Evolutionary conservation across 1,139 yeast species (phyloP).

Genomic region (Suhomyces panamericanus): DNA sequence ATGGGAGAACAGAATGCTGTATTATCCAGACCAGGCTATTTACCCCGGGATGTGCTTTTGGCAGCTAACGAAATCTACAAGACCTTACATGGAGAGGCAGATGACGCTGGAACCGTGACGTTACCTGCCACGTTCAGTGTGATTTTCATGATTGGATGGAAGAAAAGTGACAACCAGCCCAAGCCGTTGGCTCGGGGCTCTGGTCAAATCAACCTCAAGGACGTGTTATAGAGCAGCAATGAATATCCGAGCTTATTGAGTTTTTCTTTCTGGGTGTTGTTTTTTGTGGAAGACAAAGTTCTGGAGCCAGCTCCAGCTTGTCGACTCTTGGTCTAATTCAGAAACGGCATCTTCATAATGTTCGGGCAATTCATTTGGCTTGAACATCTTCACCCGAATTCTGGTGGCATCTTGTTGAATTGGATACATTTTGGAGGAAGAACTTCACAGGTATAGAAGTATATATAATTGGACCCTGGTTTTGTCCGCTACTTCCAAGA

Average conservation of each 20-base stretch:
- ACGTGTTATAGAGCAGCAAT: conserved; percentile 37
- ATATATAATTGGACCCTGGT: too few species aligned
- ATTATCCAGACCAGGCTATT: conserved; percentile 50
- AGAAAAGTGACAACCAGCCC: conserved; percentile 66
- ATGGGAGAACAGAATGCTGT: conserved; percentile 89
- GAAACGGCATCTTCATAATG: neutral
- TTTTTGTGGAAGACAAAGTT: too few species aligned
- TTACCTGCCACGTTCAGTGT: conserved; percentile 70
- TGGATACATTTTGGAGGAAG: neutral
- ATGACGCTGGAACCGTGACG: conserved; percentile 40
- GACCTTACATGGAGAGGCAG: conserved; percentile 68
- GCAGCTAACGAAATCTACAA: conserved; percentile 79
- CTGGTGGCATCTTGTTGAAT: neutral
- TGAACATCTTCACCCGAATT: conserved; percentile 2
- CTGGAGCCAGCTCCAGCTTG: too few species aligned
- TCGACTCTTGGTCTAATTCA: neutral
- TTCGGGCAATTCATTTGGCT: neutral
- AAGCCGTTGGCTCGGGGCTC: conserved; percentile 73
- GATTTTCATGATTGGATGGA: conserved; percentile 89
- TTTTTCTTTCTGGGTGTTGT: too few species aligned
- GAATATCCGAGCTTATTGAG: neutral
- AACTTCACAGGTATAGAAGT: neutral
- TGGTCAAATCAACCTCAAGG: conserved; percentile 67
- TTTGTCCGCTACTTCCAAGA: too few species aligned
- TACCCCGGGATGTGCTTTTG: conserved; percentile 65